These are phyloP conservation scores for Backusella macrospora DNA, from an alignment of 192 early-diverging fungal species.

Conservation along the genomic window DNA sequence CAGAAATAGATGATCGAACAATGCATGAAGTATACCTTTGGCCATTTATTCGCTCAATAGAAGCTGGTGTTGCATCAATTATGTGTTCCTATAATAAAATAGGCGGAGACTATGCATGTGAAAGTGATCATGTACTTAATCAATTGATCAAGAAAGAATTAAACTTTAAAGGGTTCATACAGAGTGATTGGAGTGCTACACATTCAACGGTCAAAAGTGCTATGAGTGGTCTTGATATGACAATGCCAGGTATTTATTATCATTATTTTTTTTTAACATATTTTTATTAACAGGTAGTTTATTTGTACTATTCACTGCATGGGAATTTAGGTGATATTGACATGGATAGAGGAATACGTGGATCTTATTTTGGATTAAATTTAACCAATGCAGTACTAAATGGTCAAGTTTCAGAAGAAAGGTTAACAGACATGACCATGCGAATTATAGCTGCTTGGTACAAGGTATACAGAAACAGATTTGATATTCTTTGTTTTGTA, in stretches of 20 bases:
- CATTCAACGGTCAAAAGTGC: constrained; percentile 26
- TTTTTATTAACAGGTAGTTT: no score
- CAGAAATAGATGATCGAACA: constrained; percentile 57
- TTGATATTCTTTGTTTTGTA: no score
- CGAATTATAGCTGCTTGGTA: constrained; percentile 22
- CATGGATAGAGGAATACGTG: background rate
- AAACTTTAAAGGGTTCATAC: constrained; percentile 55
- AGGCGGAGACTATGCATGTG: constrained; percentile 56
- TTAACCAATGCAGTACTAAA: constrained; percentile 15
- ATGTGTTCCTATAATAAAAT: constrained; percentile 68
- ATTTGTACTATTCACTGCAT: background rate
- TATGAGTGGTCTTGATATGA: constrained; percentile 57
- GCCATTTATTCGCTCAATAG: constrained; percentile 57
- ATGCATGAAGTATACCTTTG: constrained; percentile 64
- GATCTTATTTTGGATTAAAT: constrained; percentile 23
- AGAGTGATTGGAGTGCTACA: constrained; percentile 52
- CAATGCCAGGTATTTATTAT: constrained; percentile 47
- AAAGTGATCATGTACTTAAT: constrained; percentile 47
- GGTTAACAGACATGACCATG: constrained; percentile 20
- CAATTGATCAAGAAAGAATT: constrained; percentile 51
- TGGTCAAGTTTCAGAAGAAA: background rate
- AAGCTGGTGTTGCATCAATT: constrained; percentile 56
- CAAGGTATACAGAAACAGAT: background rate
- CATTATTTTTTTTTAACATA: background rate
- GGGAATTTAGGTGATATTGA: constrained; percentile 32